Conservation (phyloP, 305 asterid genomes). For the Rubia occidens region DNA sequence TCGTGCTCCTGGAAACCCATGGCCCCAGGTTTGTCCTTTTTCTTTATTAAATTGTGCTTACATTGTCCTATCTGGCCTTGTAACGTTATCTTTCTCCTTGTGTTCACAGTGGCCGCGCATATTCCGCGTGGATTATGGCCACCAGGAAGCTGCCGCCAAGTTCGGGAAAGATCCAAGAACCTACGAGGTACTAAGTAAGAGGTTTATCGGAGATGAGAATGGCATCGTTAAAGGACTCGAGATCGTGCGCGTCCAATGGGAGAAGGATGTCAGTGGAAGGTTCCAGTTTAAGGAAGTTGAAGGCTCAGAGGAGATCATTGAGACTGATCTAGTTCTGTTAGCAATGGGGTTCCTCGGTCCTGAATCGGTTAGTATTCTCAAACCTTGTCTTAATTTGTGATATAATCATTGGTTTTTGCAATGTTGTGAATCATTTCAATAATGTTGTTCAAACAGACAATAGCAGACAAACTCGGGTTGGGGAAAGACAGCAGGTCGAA, state of each 20-base stretch:
- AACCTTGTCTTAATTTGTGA: background rate
- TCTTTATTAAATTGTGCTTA: background rate
- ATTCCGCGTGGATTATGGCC: slow-evolving; percentile 94
- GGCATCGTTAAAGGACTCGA: slow-evolving; percentile 84
- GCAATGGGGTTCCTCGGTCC: slow-evolving; percentile 99
- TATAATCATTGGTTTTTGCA: background rate
- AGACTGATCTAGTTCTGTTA: slow-evolving; percentile 71
- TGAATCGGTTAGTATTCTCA: slow-evolving; percentile 61
- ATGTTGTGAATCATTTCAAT: slow-evolving; percentile 2
- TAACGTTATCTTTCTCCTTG: background rate
- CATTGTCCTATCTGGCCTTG: background rate
- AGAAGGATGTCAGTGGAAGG: slow-evolving; percentile 77
- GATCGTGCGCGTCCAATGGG: slow-evolving; percentile 73
- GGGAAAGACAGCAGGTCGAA: slow-evolving; percentile 76
- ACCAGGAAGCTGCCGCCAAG: slow-evolving; percentile 86
- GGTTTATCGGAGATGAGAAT: slow-evolving; percentile 71
- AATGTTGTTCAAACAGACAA: slow-evolving; percentile 33
- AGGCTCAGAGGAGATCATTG: slow-evolving; percentile 87
- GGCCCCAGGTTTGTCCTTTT: slow-evolving; percentile 83
- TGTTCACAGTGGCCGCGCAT: slow-evolving; percentile 82
- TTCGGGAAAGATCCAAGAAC: slow-evolving; percentile 93
- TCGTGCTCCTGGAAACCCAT: slow-evolving; percentile 89
- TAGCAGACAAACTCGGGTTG: slow-evolving; percentile 74
- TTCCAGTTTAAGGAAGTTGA: slow-evolving; percentile 87
- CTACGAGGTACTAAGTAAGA: slow-evolving; percentile 83